Evolutionary conservation across 2,329 filamentous ascomycete species (phyloP).

Genomic region (Microdochium trichocladiopsis): DNA sequence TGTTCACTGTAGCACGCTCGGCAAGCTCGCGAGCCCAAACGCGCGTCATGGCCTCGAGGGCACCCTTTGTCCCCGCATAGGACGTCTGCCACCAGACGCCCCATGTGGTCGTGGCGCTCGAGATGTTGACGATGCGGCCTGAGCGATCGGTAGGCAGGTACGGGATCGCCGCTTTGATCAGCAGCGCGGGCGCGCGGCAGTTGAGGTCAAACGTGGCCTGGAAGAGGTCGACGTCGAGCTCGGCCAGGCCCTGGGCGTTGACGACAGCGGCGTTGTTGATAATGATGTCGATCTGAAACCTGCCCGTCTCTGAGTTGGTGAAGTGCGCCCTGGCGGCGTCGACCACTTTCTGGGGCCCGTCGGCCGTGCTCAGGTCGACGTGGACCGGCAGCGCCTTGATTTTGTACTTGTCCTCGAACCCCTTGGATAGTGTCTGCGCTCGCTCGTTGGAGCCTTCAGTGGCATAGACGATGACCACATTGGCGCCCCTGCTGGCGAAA

Average conservation of each 20-base stretch:
- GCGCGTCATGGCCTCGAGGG: slow-evolving; percentile 55
- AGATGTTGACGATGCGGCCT: slow-evolving; percentile 51
- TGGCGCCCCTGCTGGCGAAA: slow-evolving; percentile 53
- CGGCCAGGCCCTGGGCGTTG: slow-evolving; percentile 35
- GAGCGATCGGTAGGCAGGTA: slow-evolving; percentile 49
- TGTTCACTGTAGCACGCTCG: slow-evolving; percentile 49
- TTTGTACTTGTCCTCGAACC: slow-evolving; percentile 37
- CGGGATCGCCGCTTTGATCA: slow-evolving; percentile 44
- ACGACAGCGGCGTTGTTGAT: slow-evolving; percentile 52
- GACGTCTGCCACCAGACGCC: slow-evolving; percentile 48
- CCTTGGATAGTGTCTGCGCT: slow-evolving; percentile 37
- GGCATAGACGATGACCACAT: slow-evolving; percentile 53
- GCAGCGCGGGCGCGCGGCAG: slow-evolving; percentile 45
- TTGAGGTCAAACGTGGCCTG: slow-evolving; percentile 49
- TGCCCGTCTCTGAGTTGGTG: slow-evolving; percentile 34
- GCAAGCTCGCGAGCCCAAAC: slow-evolving; percentile 52
- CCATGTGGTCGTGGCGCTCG: slow-evolving; percentile 42
- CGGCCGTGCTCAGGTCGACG: slow-evolving; percentile 53
- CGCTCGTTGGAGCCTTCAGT: slow-evolving; percentile 42
- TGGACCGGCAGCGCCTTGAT: slow-evolving; percentile 48
- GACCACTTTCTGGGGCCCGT: slow-evolving; percentile 43
- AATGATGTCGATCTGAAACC: slow-evolving; percentile 48
- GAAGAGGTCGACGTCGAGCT: slow-evolving; percentile 42
- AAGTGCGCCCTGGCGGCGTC: slow-evolving; percentile 40
- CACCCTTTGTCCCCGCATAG: slow-evolving; percentile 56